phyloP scores from a whole-genome alignment of 2,329 filamentous ascomycete species.

The Paecilomyces sp. region DNA sequence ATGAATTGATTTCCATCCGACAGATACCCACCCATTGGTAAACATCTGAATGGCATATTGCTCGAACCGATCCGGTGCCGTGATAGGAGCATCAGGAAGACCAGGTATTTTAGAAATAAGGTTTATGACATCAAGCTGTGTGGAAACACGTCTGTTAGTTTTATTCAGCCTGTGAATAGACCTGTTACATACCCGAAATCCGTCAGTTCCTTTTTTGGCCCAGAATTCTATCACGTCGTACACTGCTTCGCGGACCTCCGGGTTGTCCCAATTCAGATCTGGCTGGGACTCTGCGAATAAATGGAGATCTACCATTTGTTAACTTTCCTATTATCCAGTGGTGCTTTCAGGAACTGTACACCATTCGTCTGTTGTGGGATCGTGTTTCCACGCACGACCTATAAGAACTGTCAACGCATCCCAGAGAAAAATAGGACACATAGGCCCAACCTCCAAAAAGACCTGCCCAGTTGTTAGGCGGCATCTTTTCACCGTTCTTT shows the following conservation, averaged over 20 bases:
- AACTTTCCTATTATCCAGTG: not conserved
- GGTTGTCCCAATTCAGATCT: slow-evolving; percentile 75
- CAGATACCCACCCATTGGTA: slow-evolving; percentile 46
- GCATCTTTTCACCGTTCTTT: slow-evolving; percentile 48
- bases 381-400: slow-evolving; percentile 45
- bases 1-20: not conserved
- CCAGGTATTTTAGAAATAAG: slow-evolving; percentile 54
- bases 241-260: slow-evolving; percentile 56
- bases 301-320: slow-evolving; percentile 44
- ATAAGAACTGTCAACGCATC: not conserved
- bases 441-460: slow-evolving; percentile 42
- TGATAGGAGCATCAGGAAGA: slow-evolving; percentile 42
- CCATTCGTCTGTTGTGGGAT: slow-evolving; percentile 59
- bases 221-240: slow-evolving; percentile 67
- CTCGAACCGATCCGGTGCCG: slow-evolving; percentile 33
- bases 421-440: not conserved
- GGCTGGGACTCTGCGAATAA: slow-evolving; percentile 67
- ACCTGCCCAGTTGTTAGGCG: slow-evolving; percentile 66
- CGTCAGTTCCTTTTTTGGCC: slow-evolving; percentile 61
- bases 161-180: not conserved
- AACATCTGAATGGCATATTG: slow-evolving; percentile 51
- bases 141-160: not conserved
- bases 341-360: slow-evolving; percentile 22
- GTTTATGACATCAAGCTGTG: slow-evolving; percentile 57
- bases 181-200: slow-evolving; percentile 46